These are phyloP conservation scores for Beauveria caledonica DNA, from an alignment of 2,329 filamentous ascomycete species.

Conservation along the genomic window DNA sequence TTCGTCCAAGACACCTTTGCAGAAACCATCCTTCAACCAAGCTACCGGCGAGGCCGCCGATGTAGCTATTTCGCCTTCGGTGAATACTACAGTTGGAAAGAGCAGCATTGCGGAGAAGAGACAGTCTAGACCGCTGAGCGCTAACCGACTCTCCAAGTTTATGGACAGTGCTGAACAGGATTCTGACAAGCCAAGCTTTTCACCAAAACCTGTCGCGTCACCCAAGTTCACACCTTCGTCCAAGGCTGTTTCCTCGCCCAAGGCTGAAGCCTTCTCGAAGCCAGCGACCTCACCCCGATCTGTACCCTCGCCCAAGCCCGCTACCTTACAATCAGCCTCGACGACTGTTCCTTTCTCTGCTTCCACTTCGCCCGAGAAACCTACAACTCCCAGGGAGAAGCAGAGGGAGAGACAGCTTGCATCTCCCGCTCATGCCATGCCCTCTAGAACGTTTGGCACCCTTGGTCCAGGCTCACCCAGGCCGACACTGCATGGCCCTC, in stretches of 20 bases:
- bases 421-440: constrained; percentile 6
- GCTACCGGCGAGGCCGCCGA: too few relatives aligned
- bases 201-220: constrained; percentile 24
- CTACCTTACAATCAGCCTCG: neutral
- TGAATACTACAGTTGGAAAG: neutral
- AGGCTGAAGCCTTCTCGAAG: neutral
- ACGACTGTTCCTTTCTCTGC: neutral
- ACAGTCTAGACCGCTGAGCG: constrained; percentile 30
- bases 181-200: constrained; percentile 10
- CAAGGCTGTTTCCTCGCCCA: neutral
- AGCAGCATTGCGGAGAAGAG: constrained; percentile 1
- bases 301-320: neutral
- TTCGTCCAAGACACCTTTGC: neutral
- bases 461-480: constrained; percentile 1
- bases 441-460: constrained; percentile 8
- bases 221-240: constrained; percentile 25
- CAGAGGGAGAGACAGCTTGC: constrained; percentile 2
- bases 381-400: neutral
- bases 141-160: constrained; percentile 53
- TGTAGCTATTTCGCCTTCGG: neutral
- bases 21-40: neutral
- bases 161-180: constrained; percentile 35
- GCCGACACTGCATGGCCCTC: constrained; percentile 5
- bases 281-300: neutral
- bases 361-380: neutral